phyloP scores from a whole-genome alignment of 1,139 yeast genomes.

The Yamadazyma friedrichii region DNA sequence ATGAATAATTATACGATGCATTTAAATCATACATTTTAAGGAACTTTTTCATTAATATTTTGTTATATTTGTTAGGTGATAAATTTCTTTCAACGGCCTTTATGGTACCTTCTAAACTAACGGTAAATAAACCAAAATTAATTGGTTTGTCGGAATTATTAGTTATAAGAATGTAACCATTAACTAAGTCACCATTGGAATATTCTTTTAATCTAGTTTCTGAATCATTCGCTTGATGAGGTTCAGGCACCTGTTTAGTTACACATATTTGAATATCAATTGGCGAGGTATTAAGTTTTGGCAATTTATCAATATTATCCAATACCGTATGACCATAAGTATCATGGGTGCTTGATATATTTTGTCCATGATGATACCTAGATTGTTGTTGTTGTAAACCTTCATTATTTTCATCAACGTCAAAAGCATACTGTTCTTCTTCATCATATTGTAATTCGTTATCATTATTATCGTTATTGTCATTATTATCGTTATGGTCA shows the following conservation, averaged over 20 bases:
- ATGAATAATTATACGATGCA: conserved; percentile 44
- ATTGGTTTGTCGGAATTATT: conserved; percentile 40
- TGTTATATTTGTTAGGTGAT: conserved; percentile 23
- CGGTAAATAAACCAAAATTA: conserved; percentile 45
- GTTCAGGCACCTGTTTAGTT: conserved; percentile 41
- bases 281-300: conserved; percentile 35
- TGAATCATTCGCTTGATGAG: conserved; percentile 31
- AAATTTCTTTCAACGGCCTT: conserved; percentile 30
- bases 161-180: conserved; percentile 39
- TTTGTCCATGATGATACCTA: not conserved
- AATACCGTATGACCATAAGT: conserved; percentile 43
- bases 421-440: conserved; percentile 23
- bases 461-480: conserved; percentile 7
- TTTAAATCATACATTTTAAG: conserved; percentile 48
- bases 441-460: conserved; percentile 14
- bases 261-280: conserved; percentile 44
- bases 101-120: conserved; percentile 47
- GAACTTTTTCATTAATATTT: conserved; percentile 41
- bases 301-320: conserved; percentile 44
- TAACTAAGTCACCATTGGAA: conserved; percentile 39
- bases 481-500: conserved; percentile 1
- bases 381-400: conserved; percentile 11
- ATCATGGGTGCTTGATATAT: conserved; percentile 14
- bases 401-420: conserved; percentile 20
- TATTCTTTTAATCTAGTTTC: conserved; percentile 48